Percentiles rank a stretch among this genome's conserved stretches.
phyloP scores from a whole-genome alignment of 768 basidiomycete genomes.

The Kockovaella imperatae region DNA sequence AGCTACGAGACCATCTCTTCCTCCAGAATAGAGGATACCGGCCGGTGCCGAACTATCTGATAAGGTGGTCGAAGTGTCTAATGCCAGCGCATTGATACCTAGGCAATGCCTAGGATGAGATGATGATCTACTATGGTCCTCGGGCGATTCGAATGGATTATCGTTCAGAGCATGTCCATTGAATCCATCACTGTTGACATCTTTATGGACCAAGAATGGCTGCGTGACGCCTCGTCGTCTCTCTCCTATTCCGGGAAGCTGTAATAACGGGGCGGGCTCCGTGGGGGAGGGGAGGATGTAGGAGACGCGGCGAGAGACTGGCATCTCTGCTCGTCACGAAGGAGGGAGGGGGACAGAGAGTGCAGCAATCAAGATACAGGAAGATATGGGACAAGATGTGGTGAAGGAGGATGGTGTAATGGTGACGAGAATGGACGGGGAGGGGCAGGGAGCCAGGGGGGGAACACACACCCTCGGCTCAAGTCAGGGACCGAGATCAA shows the following conservation, averaged over 20 bases:
- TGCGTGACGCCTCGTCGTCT: conserved; percentile 60
- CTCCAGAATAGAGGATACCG: conserved; percentile 84
- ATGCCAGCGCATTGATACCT: conserved; percentile 74
- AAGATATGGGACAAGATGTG: too few species aligned
- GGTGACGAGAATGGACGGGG: too few species aligned
- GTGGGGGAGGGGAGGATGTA: conserved; percentile 75
- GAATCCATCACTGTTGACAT: conserved; percentile 2
- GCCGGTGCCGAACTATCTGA: conserved; percentile 59
- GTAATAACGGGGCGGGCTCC: conserved; percentile 57
- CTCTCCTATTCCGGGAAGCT: conserved; percentile 60
- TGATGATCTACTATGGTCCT: neutral
- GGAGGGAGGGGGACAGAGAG: too few species aligned
- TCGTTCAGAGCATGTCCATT: neutral
- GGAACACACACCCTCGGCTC: too few species aligned
- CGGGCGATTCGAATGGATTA: conserved; percentile 6
- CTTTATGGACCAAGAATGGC: conserved; percentile 57
- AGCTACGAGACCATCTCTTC: conserved; percentile 77
- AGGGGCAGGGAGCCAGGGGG: too few species aligned
- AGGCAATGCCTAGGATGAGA: conserved; percentile 74
- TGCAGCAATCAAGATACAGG: too few species aligned
- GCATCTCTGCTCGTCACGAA: too few species aligned
- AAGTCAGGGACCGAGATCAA: too few species aligned
- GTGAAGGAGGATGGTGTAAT: too few species aligned
- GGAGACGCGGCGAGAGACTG: conserved; percentile 62
- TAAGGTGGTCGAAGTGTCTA: conserved; percentile 74